Evolutionary conservation across 2,329 filamentous ascomycete genomes (phyloP), one percentile per base, ranked within the genome.

Genomic region (Microcyclospora pomicola): DNA sequence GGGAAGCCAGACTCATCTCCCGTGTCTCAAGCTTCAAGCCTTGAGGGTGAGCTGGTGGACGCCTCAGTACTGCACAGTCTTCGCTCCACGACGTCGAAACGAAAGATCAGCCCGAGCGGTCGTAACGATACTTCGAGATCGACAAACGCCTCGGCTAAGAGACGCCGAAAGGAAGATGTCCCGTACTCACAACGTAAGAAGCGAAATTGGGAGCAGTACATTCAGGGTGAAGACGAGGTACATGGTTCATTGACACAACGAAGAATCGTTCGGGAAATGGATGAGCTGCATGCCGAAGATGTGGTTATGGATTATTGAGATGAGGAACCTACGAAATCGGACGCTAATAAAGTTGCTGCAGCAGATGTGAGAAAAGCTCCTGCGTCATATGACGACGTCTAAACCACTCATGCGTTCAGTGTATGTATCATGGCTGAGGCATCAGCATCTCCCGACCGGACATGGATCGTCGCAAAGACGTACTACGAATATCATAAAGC

Each of bases 281-380:
- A 69, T 42, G 58, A 58, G 16, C 55, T 59, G 40, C 57, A 60
- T 27, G 51, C 54, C 13, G 51, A 58, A 14, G 48, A 50, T 1
- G 47, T 66, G 2, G 56, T 65, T n/a, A 55, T 73, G 37, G 65
- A 71, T 42, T 73, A 74, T 45, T 65, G 47, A 50, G 31, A 31
- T 6, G 19, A 24, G 19, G 19, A 24, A 24, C 19, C 19, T 24
- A 24, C 12, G 10, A 27, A 7, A 9, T 15, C 27, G 24, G 19
- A 30, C 27, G 7, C 19, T 24, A 24, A 24, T 24, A 4, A 27
- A 31, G 5, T 19, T 24, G 31, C 15, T 28, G 12, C 33, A 15
- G 16, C 39, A 15, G 3, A 37, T 35, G 7, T 15, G 16, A 32
- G 19, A 15, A 30, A 24, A 24, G 19, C 19, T 7, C 15, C 19